Evolutionary conservation across 495 filamentous ascomycete genomes (phyloP), one percentile per base, ranked within the genome.

Genomic region (Sabuloglossum arenarium): DNA sequence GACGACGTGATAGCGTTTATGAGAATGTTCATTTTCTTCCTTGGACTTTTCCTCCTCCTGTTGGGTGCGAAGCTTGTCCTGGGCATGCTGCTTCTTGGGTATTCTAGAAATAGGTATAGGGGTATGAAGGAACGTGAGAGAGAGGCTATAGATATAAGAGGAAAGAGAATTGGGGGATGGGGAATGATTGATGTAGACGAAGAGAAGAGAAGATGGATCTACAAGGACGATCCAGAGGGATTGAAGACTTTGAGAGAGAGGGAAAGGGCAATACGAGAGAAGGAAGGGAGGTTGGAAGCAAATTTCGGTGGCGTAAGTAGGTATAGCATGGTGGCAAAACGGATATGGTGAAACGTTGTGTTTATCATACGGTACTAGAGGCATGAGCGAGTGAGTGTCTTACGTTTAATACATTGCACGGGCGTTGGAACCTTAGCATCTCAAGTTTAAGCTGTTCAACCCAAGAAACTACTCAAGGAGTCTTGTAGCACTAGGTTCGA

Each of bases 291-390:
- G 50, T 75, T 76, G 62, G 72, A 76, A 57, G 63, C 69, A 60
- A 72, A 71, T 56, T 74, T 88, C 55, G 80, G 79, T 16, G 73
- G 77, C 57, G 85, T 96, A 8, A 75, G 75, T 62, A 72, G 91
- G 66, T 95, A 96, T 73, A 84, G 81, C 61, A 94, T 97, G 91
- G 79, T 83, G 62, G 88, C 85, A 6, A 95, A 94, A 73, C 74
- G 89, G 68, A 95, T 95, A 64, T 95, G 88, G 87, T 93, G 45
- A 57, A n/a, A n/a, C n/a, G n/a, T n/a, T n/a, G n/a, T n/a, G n/a
- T n/a, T n/a, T n/a, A n/a, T n/a, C n/a, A n/a, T n/a, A n/a, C n/a
- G n/a, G n/a, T n/a, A n/a, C n/a, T n/a, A n/a, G n/a, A n/a, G n/a
- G n/a, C n/a, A n/a, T n/a, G n/a, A n/a, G n/a, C n/a, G n/a, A n/a